phyloP scores from a whole-genome alignment of 164 flowering plant genomes.

The Akebia trifoliata region DNA sequence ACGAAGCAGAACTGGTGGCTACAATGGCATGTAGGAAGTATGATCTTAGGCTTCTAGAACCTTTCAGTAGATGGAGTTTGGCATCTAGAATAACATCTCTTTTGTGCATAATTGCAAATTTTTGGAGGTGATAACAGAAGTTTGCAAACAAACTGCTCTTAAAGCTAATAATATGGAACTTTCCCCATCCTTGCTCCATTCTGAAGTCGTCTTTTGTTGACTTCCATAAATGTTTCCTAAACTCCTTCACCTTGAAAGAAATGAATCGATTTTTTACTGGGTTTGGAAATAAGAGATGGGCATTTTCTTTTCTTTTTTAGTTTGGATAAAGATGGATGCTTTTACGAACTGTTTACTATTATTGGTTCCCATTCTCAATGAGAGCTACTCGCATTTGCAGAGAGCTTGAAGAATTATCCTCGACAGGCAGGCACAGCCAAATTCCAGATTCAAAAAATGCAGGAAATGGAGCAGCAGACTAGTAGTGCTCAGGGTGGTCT shows the following conservation, averaged over 20 bases:
- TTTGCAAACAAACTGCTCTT: not conserved
- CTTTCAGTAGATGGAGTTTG: not conserved
- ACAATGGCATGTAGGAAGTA: not conserved
- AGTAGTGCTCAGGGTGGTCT: slow-evolving; percentile 56
- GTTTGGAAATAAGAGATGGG: not conserved
- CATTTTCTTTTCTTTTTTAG: not conserved
- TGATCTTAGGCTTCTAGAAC: not conserved
- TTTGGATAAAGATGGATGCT: no score
- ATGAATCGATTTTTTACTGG: no score
- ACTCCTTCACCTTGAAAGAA: no score
- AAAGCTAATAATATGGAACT: not conserved
- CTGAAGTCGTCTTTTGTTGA: no score
- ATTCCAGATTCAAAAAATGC: slow-evolving; percentile 68
- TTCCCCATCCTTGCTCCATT: not conserved
- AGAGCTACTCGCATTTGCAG: slow-evolving; percentile 38
- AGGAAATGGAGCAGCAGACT: slow-evolving; percentile 69
- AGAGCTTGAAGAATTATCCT: slow-evolving; percentile 80
- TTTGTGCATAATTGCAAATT: no score
- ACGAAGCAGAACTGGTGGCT: not conserved
- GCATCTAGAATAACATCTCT: not conserved
- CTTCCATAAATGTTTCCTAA: no score
- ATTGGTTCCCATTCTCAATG: not conserved
- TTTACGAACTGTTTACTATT: no score
- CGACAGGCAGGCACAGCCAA: slow-evolving; percentile 49
- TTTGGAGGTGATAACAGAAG: not conserved